phyloP scores from a whole-genome alignment of 805 yeast species.

The Kodamaea laetipori region DNA sequence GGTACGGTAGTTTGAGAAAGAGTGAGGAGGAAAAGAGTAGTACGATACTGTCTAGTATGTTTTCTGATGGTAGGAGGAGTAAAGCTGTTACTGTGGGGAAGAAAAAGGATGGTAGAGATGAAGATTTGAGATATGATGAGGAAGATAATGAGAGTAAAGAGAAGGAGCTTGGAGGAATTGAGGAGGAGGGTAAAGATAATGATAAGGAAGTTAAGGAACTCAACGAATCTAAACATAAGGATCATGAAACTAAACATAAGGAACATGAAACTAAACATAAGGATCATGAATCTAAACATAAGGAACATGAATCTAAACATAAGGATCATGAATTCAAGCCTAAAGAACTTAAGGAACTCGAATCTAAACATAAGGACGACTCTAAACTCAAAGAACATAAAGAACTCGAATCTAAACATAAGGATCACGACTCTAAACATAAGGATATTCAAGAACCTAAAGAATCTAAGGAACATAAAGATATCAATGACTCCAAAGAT shows the following conservation, averaged over 20 bases:
- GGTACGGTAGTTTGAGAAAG: not conserved
- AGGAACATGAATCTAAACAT: too few relatives aligned
- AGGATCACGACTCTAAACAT: not conserved
- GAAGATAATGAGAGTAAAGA: not conserved
- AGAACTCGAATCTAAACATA: too few relatives aligned
- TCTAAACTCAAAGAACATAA: not conserved
- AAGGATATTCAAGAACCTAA: not conserved
- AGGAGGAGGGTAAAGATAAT: not conserved
- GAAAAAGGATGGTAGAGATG: not conserved
- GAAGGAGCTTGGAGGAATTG: not conserved
- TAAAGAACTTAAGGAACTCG: not conserved
- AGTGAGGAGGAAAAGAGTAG: constrained; percentile 3
- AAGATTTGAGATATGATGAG: too few relatives aligned
- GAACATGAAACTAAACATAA: too few relatives aligned
- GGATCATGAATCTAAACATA: too few relatives aligned
- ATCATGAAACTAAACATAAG: not conserved
- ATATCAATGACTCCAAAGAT: not conserved
- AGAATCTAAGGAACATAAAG: not conserved
- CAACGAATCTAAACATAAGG: not conserved
- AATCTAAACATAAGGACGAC: not conserved
- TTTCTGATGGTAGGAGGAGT: constrained; percentile 15
- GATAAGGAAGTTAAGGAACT: not conserved
- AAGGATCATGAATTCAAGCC: too few relatives aligned
- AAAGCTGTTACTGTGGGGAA: constrained; percentile 8
- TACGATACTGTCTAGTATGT: constrained; percentile 13